Percentiles rank a stretch among this genome's conserved stretches.
phyloP scores from a whole-genome alignment of 441 rosid genomes.

The Hypseocharis bilobata region DNA sequence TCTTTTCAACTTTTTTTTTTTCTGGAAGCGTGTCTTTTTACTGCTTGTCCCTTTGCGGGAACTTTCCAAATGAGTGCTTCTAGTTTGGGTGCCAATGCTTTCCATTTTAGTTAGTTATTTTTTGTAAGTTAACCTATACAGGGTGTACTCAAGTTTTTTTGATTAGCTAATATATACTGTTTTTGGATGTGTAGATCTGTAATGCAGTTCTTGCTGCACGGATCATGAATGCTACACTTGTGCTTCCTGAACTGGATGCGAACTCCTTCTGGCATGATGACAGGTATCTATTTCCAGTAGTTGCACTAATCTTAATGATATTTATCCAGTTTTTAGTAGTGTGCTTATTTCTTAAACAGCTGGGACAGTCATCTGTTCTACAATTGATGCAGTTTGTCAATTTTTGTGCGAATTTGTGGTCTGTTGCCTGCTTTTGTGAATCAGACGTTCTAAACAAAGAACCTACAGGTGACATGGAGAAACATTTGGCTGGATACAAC shows the following conservation, averaged over 20 bases:
- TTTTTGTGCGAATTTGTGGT: background rate
- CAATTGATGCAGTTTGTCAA: background rate
- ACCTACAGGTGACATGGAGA: background rate
- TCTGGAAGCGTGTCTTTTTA: too few species aligned
- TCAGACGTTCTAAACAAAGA: background rate
- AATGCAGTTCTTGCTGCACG: slow-evolving; percentile 99
- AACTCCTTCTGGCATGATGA: slow-evolving; percentile 97
- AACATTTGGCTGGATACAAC: background rate
- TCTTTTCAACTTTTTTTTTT: too few species aligned
- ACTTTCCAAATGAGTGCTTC: background rate
- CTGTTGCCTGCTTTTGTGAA: background rate
- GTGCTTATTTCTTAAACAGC: too few species aligned
- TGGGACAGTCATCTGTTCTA: too few species aligned
- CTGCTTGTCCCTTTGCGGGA: too few species aligned
- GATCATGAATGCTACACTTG: slow-evolving; percentile 96
- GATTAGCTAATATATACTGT: slow-evolving; percentile 6
- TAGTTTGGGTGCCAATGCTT: background rate
- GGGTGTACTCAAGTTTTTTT: too few species aligned
- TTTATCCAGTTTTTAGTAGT: background rate
- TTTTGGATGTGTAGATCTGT: slow-evolving; percentile 56
- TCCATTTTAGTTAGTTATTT: background rate
- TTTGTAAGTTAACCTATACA: background rate
- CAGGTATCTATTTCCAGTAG: slow-evolving; percentile 40
- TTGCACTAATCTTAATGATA: background rate
- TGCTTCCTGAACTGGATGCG: slow-evolving; percentile 89